A percentile compares a stretch with the other conserved stretches of the same genome.
Evolutionary conservation across 202 grass and related monocot species (phyloP).

Genomic region (Brachypodium distachyon): DNA sequence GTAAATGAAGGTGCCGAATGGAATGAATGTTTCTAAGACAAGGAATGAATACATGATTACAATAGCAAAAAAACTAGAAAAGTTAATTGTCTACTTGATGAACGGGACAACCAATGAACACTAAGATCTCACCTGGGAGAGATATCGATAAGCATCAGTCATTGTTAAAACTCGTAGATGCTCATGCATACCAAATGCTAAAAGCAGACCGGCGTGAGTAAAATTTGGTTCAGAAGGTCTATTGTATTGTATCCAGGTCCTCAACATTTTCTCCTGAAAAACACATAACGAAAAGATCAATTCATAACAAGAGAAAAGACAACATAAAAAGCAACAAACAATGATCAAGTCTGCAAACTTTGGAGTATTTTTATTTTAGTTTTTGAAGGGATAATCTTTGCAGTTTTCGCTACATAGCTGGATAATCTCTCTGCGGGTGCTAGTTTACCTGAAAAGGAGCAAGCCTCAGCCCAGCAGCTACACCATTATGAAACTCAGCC

Average conservation of each 20-base stretch:
- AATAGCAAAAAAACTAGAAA: background rate
- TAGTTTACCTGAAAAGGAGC: conserved; percentile 82
- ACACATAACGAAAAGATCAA: conserved; percentile 8
- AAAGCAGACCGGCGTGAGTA: conserved; percentile 86
- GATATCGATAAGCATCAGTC: conserved; percentile 83
- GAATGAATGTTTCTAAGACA: background rate
- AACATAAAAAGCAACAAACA: background rate
- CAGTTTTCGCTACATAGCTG: conserved; percentile 1
- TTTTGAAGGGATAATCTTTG: background rate
- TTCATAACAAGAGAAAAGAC: conserved; percentile 3
- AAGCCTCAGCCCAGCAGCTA: conserved; percentile 89
- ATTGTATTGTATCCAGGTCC: conserved; percentile 96
- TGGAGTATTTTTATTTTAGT: background rate
- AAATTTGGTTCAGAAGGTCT: conserved; percentile 88
- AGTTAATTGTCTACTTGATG: background rate
- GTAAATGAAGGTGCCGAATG: background rate
- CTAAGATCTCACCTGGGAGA: conserved; percentile 74
- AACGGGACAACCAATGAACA: background rate
- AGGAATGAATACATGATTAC: background rate
- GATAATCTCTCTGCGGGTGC: background rate
- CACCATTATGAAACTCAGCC: conserved; percentile 97
- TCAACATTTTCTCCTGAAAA: conserved; percentile 90
- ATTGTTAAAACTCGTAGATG: conserved; percentile 70
- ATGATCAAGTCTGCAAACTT: background rate
- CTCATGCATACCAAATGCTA: conserved; percentile 92